A percentile compares a stretch with the other conserved stretches of the same genome.
phyloP scores from a whole-genome alignment of 306 rosid species.

The Medicago arabica region DNA sequence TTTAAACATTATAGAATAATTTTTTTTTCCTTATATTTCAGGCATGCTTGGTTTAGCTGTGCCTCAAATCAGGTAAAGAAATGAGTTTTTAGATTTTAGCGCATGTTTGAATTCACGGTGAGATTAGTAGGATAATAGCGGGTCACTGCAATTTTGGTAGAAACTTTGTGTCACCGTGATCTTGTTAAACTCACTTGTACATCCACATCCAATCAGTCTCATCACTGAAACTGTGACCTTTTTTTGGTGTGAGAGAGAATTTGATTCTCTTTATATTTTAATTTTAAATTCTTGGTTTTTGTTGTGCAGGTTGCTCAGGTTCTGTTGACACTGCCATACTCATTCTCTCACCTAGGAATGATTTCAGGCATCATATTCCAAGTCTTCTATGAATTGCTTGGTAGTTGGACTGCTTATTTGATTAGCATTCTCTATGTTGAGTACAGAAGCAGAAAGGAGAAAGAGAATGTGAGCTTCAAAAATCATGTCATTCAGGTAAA shows the following conservation, averaged over 20 bases:
- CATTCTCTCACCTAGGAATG: slow-evolving; percentile 90
- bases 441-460: slow-evolving; percentile 83
- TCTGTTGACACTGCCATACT: slow-evolving; percentile 83
- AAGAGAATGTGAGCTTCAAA: slow-evolving; percentile 89
- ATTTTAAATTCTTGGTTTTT: not conserved
- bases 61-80: slow-evolving; percentile 86
- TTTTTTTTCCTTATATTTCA: not conserved
- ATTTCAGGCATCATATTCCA: slow-evolving; percentile 82
- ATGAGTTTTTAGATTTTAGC: not conserved
- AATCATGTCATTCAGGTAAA: slow-evolving; percentile 93
- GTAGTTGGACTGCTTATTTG: slow-evolving; percentile 97
- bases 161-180: not conserved
- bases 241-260: not conserved
- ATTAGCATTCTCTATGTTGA: slow-evolving; percentile 90
- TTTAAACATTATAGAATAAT: not conserved
- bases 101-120: not conserved
- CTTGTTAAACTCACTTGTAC: no score
- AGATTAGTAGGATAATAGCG: not conserved
- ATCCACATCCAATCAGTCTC: not conserved
- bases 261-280: not conserved
- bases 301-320: slow-evolving; percentile 89
- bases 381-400: slow-evolving; percentile 82
- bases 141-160: no score
- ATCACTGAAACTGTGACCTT: slow-evolving; percentile 16
- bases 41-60: slow-evolving; percentile 98